A percentile compares a stretch with the other conserved stretches of the same genome.
Evolutionary conservation across 768 basidiomycete species (phyloP).

Genomic region (Phanerochaete carnosa): DNA sequence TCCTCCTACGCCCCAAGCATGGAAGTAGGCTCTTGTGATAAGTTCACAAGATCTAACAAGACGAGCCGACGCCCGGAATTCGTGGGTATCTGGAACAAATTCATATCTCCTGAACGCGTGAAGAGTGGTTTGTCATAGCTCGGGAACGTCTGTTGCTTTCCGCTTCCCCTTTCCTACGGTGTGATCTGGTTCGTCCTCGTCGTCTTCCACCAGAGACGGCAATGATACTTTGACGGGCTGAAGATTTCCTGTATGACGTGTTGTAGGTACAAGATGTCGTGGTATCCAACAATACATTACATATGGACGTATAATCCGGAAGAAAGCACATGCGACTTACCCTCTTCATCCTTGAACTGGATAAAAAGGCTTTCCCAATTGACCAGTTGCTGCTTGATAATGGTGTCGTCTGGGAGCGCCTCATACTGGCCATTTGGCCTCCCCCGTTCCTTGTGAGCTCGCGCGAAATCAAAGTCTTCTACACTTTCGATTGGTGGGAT

Average conservation of each 20-base stretch:
- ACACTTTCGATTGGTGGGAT: slow-evolving; percentile 34
- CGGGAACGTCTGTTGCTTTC: slow-evolving; percentile 37
- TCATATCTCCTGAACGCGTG: neutral
- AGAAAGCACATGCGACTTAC: slow-evolving; percentile 38
- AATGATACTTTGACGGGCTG: slow-evolving; percentile 57
- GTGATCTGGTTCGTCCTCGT: slow-evolving; percentile 37
- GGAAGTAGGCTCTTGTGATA: too few species aligned
- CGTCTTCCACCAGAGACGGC: slow-evolving; percentile 62
- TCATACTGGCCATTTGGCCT: slow-evolving; percentile 47
- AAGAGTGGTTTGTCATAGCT: neutral
- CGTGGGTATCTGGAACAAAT: neutral
- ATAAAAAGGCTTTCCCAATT: slow-evolving; percentile 72
- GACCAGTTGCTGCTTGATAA: slow-evolving; percentile 47
- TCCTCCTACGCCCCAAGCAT: slow-evolving; percentile 54
- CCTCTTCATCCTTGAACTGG: slow-evolving; percentile 59
- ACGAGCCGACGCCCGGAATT: neutral
- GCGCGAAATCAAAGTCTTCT: slow-evolving; percentile 65
- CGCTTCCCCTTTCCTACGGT: slow-evolving; percentile 60
- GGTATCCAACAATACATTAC: neutral
- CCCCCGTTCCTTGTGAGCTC: slow-evolving; percentile 49
- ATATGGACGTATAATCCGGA: neutral
- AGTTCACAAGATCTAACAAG: neutral
- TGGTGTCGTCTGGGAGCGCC: slow-evolving; percentile 40
- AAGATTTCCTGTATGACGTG: slow-evolving; percentile 45
- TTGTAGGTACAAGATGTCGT: neutral